Evolutionary conservation across 2,329 filamentous ascomycete species (phyloP).

Genomic region (Sporothrix luriei): DNA sequence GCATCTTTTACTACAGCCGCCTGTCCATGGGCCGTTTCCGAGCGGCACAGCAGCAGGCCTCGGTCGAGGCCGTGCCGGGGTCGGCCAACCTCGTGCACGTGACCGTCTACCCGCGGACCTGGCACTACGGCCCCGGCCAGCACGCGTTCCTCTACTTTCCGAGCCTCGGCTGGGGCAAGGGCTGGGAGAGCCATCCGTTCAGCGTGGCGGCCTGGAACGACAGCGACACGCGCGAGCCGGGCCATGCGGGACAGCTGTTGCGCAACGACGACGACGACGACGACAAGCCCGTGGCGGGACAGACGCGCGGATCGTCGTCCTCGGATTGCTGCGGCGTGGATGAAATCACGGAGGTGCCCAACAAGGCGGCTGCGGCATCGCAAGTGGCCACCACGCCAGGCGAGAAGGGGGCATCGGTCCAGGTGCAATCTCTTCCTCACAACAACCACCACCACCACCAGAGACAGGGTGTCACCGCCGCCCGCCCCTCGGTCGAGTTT

Average conservation of each 20-base stretch:
- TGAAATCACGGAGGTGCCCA: neutral
- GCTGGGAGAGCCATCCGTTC: slow-evolving; percentile 22
- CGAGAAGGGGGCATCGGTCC: neutral
- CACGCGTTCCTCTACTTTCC: slow-evolving; percentile 15
- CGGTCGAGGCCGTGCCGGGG: neutral
- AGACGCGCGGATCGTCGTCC: neutral
- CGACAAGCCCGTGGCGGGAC: no score
- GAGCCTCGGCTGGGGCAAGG: slow-evolving; percentile 20
- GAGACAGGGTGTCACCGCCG: neutral
- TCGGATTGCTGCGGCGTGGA: neutral
- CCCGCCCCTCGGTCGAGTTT: slow-evolving; percentile 8
- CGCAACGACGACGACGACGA: neutral
- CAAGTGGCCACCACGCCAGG: neutral
- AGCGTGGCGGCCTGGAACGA: slow-evolving; percentile 20
- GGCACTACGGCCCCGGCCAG: slow-evolving; percentile 12
- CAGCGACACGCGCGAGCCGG: neutral
- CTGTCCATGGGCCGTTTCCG: neutral
- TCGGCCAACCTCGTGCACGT: neutral
- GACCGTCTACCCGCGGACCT: slow-evolving; percentile 1
- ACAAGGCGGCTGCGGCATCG: neutral
- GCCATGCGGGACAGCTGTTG: neutral
- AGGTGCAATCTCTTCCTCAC: neutral
- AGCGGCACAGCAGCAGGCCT: slow-evolving; percentile 7
- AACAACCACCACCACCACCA: neutral
- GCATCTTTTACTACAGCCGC: slow-evolving; percentile 12